Conservation (phyloP, 148 eudicot genomes). For the Rhododendron ovatum region DNA sequence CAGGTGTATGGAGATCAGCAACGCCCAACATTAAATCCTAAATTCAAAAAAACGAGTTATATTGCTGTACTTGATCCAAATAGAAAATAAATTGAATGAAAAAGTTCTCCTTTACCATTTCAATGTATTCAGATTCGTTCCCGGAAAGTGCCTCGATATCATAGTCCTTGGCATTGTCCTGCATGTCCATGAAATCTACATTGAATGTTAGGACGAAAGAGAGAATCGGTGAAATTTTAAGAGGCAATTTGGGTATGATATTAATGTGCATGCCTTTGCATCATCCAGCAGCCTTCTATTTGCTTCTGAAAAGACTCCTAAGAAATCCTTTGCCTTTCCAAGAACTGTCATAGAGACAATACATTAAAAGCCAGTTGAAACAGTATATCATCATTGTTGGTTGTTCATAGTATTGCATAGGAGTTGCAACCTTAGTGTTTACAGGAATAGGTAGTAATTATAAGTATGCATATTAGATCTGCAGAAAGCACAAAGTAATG, state of each 20-base stretch:
- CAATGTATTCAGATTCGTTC: constrained; percentile 70
- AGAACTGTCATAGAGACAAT: constrained; percentile 39
- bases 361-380: background rate
- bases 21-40: constrained; percentile 94
- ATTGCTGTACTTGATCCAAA: too few relatives aligned
- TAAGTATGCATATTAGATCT: too few relatives aligned
- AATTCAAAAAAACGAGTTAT: too few relatives aligned
- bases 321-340: constrained; percentile 62
- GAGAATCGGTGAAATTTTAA: background rate
- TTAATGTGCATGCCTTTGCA: constrained; percentile 46
- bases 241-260: background rate
- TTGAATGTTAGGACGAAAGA: background rate
- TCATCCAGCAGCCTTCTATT: constrained; percentile 58
- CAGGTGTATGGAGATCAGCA: constrained; percentile 88
- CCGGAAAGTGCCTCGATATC: constrained; percentile 72
- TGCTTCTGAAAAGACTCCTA: constrained; percentile 74
- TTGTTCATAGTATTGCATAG: background rate
- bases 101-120: constrained; percentile 50
- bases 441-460: too few relatives aligned
- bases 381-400: background rate
- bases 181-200: constrained; percentile 8
- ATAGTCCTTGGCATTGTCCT: constrained; percentile 62
- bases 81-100: background rate
- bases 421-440: too few relatives aligned
- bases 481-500: too few relatives aligned